These are phyloP conservation scores for Neurospora sp. DNA, from an alignment of 495 filamentous ascomycete genomes.

Conservation along the genomic window DNA sequence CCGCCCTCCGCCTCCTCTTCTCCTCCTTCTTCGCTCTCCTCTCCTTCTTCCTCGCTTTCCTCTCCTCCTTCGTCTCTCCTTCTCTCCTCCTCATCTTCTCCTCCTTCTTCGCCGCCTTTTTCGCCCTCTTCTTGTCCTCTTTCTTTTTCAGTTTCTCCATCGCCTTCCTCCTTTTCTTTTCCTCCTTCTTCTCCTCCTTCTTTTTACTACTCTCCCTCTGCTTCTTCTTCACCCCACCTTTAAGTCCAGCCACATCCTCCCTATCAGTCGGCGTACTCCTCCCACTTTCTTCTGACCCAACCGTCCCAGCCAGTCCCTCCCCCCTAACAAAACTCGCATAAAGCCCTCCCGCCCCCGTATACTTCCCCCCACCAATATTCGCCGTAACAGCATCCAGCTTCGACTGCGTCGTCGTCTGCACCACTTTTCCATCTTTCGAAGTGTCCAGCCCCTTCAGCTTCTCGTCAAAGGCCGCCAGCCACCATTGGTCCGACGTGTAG, in stretches of 20 bases:
- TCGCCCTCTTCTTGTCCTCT: conserved; percentile 5
- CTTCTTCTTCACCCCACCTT: conserved; percentile 9
- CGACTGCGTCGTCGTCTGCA: conserved; percentile 39
- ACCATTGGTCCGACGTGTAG: conserved; percentile 63
- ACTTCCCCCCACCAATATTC: conserved; percentile 28
- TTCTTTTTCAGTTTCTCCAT: conserved; percentile 13
- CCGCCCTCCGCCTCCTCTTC: conserved; percentile 18
- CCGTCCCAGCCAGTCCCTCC: conserved; percentile 58
- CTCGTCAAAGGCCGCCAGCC: conserved; percentile 71
- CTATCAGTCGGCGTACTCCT: background rate
- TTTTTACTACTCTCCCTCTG: conserved; percentile 28
- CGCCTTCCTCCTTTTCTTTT: conserved; percentile 15
- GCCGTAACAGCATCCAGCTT: conserved; percentile 42
- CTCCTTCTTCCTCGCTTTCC: conserved; percentile 32
- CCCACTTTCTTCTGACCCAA: conserved; percentile 6
- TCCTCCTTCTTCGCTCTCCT: conserved; percentile 36
- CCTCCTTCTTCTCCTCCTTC: conserved; percentile 25
- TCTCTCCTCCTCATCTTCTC: conserved; percentile 16
- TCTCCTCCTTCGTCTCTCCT: conserved; percentile 28
- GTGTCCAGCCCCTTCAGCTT: conserved; percentile 62
- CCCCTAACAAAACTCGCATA: conserved; percentile 78
- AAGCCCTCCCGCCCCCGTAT: conserved; percentile 47
- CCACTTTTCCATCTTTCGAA: conserved; percentile 34
- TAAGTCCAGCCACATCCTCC: background rate
- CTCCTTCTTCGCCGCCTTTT: conserved; percentile 18